Conservation (phyloP, 176 grass and related monocot species). For the Paspalum vaginatum region DNA sequence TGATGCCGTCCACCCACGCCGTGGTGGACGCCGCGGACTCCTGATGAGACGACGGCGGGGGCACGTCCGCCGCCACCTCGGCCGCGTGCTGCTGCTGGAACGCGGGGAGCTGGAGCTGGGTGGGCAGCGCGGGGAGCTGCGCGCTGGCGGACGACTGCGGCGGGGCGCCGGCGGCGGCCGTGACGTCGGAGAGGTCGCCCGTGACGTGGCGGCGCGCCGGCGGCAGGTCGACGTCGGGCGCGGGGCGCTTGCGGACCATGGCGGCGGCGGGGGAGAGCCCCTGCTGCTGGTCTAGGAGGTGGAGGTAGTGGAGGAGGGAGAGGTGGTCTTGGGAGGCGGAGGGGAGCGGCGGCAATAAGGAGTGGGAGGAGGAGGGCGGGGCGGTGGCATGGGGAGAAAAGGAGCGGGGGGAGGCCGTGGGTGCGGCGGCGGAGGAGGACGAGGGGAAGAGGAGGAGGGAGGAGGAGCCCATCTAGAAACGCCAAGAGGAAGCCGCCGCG, state of each 20-base stretch:
- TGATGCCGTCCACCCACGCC: slow-evolving; percentile 46
- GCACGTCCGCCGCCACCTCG: slow-evolving; percentile 14
- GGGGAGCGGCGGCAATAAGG: slow-evolving; percentile 41
- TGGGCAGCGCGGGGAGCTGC: slow-evolving; percentile 55
- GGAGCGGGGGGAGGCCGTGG: slow-evolving; percentile 21
- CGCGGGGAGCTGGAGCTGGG: slow-evolving; percentile 48
- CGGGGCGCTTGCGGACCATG: slow-evolving; percentile 91
- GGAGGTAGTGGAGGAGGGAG: slow-evolving; percentile 40
- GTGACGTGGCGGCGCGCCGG: slow-evolving; percentile 49
- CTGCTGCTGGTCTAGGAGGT: slow-evolving; percentile 50
- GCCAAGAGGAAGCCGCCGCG: slow-evolving; percentile 65
- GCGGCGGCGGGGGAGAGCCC: slow-evolving; percentile 27
- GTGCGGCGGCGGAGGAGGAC: slow-evolving; percentile 43
- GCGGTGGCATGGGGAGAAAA: slow-evolving; percentile 48
- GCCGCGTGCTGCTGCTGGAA: background rate
- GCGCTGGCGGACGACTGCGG: slow-evolving; percentile 11
- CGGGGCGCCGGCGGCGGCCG: slow-evolving; percentile 32
- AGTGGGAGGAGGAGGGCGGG: slow-evolving; percentile 16
- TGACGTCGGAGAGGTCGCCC: slow-evolving; percentile 42
- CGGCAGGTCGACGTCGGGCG: slow-evolving; percentile 66
- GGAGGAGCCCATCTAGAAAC: slow-evolving; percentile 82
- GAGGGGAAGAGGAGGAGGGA: slow-evolving; percentile 70
- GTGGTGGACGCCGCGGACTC: background rate
- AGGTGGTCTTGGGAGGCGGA: slow-evolving; percentile 39
- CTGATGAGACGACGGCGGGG: background rate